Conservation (phyloP, 108 stramenopile species). For the Stephanodiscus triporus region DNA sequence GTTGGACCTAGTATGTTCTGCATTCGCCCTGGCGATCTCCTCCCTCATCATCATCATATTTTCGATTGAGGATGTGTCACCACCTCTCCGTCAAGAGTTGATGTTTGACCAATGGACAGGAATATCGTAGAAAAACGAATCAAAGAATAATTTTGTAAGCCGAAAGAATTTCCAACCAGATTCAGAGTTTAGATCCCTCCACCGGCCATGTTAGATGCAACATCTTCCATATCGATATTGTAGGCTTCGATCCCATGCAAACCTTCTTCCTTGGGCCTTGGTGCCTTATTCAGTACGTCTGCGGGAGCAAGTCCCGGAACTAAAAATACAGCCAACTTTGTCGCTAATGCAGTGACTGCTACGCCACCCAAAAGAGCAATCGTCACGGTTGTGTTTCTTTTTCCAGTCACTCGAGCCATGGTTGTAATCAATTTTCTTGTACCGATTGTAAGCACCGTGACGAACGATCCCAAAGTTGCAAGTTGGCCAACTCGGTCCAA, state of each 20-base stretch:
- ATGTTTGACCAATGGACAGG: not conserved
- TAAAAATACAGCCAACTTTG: constrained; percentile 47
- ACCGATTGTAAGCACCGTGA: constrained; percentile 6
- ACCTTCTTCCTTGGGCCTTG: not conserved
- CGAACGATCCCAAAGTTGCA: constrained; percentile 32
- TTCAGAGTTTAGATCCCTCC: not conserved
- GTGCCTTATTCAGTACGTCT: constrained; percentile 55
- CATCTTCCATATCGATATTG: not conserved
- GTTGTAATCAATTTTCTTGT: constrained; percentile 14
- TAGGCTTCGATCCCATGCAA: not conserved
- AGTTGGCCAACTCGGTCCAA: constrained; percentile 64
- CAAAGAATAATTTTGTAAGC: too few relatives aligned
- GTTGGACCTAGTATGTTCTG: not conserved
- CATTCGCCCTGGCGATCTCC: not conserved
- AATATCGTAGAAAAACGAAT: not conserved
- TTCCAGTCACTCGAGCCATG: constrained; percentile 49
- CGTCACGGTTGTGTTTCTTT: constrained; percentile 36
- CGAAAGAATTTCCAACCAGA: too few relatives aligned
- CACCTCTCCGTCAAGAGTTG: too few relatives aligned
- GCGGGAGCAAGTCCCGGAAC: constrained; percentile 59
- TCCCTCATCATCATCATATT: not conserved
- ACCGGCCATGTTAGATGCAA: not conserved
- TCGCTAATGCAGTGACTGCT: constrained; percentile 15
- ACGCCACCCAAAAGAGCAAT: constrained; percentile 22
- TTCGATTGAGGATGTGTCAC: not conserved